phyloP scores from a whole-genome alignment of 1,284 basidiomycete genomes.

The Xerocomus minutiporus region DNA sequence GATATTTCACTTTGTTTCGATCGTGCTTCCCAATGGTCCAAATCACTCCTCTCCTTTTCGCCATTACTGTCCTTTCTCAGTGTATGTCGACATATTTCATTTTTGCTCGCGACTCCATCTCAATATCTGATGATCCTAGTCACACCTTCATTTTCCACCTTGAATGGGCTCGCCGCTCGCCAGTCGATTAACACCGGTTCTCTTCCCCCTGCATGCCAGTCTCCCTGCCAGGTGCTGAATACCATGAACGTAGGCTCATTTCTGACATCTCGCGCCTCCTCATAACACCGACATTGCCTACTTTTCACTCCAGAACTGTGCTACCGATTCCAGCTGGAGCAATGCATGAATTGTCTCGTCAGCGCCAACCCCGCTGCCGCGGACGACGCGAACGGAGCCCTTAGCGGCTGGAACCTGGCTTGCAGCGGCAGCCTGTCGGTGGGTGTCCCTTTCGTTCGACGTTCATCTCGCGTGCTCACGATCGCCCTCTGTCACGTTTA shows the following conservation, averaged over 20 bases:
- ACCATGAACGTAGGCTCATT: slow-evolving; percentile 17
- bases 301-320: slow-evolving; percentile 12
- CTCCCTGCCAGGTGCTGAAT: slow-evolving; percentile 19
- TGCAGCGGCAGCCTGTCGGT: slow-evolving; percentile 21
- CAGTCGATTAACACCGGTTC: slow-evolving; percentile 9
- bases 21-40: slow-evolving; percentile 18
- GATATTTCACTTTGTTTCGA: neutral
- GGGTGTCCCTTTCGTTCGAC: neutral
- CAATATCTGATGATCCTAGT: slow-evolving; percentile 3
- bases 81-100: slow-evolving; percentile 7
- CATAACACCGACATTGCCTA: neutral
- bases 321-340: neutral
- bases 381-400: slow-evolving; percentile 4
- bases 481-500: neutral
- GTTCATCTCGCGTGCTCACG: neutral
- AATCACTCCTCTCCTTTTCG: slow-evolving; percentile 16
- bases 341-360: slow-evolving; percentile 23
- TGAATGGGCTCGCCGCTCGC: slow-evolving; percentile 16
- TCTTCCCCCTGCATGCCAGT: slow-evolving; percentile 22
- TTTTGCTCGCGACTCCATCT: neutral
- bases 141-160: neutral
- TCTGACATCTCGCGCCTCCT: neutral
- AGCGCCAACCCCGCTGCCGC: neutral
- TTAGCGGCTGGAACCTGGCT: slow-evolving; percentile 14
- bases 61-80: slow-evolving; percentile 12